Percentiles rank a stretch among this genome's conserved stretches.
Conservation (phyloP, 345 rosid species). For the Gossypium mustelinum region DNA sequence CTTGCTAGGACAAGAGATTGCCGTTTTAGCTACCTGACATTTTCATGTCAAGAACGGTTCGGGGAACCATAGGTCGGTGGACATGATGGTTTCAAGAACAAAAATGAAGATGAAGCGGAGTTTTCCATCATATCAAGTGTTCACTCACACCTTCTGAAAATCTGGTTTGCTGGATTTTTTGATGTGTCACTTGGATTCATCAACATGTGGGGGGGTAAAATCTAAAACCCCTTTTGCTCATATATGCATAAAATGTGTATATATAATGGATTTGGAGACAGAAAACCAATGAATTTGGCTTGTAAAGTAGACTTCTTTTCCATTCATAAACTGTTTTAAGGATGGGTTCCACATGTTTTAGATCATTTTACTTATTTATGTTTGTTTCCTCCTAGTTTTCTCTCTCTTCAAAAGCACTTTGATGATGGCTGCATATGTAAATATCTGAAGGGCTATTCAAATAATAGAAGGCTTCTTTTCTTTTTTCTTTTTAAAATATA, state of each 20-base stretch:
- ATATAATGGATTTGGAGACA: conserved; percentile 20
- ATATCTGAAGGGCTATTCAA: too few species aligned
- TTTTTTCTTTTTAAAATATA: too few species aligned
- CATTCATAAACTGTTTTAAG: conserved; percentile 13
- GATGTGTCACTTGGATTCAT: conserved; percentile 9
- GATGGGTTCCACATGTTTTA: conserved; percentile 7
- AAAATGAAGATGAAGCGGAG: conserved; percentile 4
- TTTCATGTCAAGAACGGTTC: not conserved
- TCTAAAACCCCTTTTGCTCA: conserved; percentile 13
- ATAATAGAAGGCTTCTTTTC: too few species aligned
- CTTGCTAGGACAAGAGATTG: conserved; percentile 29
- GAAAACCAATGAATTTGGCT: conserved; percentile 5
- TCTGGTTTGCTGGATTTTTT: not conserved
- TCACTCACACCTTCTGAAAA: conserved; percentile 6
- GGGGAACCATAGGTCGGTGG: conserved; percentile 12
- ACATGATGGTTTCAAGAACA: conserved; percentile 19
- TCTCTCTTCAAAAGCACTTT: not conserved
- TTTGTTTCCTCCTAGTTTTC: not conserved
- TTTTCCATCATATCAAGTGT: conserved; percentile 14
- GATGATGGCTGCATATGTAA: too few species aligned
- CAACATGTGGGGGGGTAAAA: conserved; percentile 10
- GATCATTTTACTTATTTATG: conserved; percentile 7
- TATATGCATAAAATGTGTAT: conserved; percentile 7
- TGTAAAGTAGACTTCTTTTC: conserved; percentile 13
- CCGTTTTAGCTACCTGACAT: not conserved